Evolutionary conservation across 2,329 filamentous ascomycete genomes (phyloP).

Genomic region (Colletotrichum caudatum): DNA sequence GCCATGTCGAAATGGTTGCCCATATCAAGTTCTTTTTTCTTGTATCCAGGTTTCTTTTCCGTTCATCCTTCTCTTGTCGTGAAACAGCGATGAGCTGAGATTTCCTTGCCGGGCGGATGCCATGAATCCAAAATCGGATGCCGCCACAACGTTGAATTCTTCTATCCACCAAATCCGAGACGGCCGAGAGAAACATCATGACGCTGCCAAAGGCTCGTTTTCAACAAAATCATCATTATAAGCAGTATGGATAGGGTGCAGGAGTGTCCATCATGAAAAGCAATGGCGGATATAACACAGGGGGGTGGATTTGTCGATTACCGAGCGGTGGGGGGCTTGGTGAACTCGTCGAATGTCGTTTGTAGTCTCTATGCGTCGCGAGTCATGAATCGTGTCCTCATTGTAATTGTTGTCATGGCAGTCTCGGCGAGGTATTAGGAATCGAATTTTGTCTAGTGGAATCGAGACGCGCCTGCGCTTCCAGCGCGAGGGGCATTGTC

Average conservation of each 20-base stretch:
- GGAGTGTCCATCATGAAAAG: slow-evolving; percentile 41
- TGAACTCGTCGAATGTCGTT: slow-evolving; percentile 44
- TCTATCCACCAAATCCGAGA: slow-evolving; percentile 51
- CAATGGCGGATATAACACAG: slow-evolving; percentile 41
- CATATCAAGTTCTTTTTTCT: slow-evolving; percentile 55
- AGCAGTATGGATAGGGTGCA: slow-evolving; percentile 48
- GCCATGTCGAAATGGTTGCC: slow-evolving; percentile 56
- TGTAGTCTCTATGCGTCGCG: slow-evolving; percentile 53
- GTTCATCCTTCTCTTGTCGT: slow-evolving; percentile 52
- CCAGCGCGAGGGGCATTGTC: slow-evolving; percentile 57
- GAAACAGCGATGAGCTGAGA: slow-evolving; percentile 43
- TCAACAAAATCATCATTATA: slow-evolving; percentile 52
- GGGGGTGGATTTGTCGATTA: slow-evolving; percentile 23
- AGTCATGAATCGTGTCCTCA: slow-evolving; percentile 43
- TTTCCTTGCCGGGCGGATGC: slow-evolving; percentile 34
- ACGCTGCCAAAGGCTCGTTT: slow-evolving; percentile 42
- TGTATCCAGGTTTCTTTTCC: slow-evolving; percentile 57
- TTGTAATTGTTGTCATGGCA: slow-evolving; percentile 34
- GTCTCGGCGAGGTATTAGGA: slow-evolving; percentile 35
- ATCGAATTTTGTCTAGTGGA: slow-evolving; percentile 40
- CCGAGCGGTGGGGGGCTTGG: slow-evolving; percentile 31
- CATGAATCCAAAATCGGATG: slow-evolving; percentile 37
- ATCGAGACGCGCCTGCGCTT: slow-evolving; percentile 44
- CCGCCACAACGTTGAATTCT: slow-evolving; percentile 47
- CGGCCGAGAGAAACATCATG: slow-evolving; percentile 41